Base-by-base conservation (phyloP, 441 rosid species). In the Theobroma grandiflorum region DNA sequence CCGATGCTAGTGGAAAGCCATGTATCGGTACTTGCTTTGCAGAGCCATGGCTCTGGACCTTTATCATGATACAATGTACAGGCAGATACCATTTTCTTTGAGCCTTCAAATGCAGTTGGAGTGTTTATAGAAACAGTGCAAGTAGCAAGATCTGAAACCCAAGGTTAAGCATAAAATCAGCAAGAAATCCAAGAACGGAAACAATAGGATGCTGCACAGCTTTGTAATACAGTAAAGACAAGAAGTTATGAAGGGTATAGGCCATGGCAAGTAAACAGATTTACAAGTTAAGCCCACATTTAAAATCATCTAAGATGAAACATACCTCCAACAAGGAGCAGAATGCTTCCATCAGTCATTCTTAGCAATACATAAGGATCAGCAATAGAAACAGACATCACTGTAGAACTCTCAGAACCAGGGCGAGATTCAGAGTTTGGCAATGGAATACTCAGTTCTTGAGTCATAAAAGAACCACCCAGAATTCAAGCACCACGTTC, bases 391-490 rank as follows among this genome's bases (percentile, higher is more conserved):
- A 91, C 99, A 84, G 92, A 90, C 70, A 88, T 80, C 83, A 90
- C 99, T 20, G 89, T 86, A 78, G 88, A 80, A 88, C 81, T 90
- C 81, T 95, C 99, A 80, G 98, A 86, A 81, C 89, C 87, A 66
- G 94, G 86, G 84, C 85, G 87, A 75, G 95, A 79, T 79, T 94
- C 99, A 82, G 97, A 82, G 79, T 87, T 93, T 43, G 93, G 73
- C 80, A 91, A 82, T 78, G 91, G 96, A 81, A 97, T 91, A 89
- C 83, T 92, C 79, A 97, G 86, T 81, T 94, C 98, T 82, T 97
- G 98, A 80, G 95, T 94, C 99, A 90, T 93, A 90, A 92, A 93
- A 82, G 99, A 87, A 87, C 99, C 99, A 88, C 95, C 98, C 72
- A 97, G 89, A 86, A 97, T 89, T 55, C 98, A 97, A 65, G 94